phyloP scores from a whole-genome alignment of 805 yeast genomes.

The Starmerella riodocensis region DNA sequence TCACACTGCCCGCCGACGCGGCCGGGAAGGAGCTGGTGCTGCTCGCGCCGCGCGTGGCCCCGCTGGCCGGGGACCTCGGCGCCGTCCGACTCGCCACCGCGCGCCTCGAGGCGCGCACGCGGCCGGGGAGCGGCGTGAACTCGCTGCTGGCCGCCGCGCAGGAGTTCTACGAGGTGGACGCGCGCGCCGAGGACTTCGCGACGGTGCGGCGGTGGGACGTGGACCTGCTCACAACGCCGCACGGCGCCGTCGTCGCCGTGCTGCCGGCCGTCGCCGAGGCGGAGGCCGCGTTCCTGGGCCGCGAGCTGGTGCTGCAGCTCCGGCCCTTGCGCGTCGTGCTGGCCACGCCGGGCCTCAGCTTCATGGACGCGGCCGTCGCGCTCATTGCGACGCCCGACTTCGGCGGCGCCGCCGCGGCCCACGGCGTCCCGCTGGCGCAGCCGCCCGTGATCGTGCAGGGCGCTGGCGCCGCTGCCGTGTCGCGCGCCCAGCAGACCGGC shows the following conservation, averaged over 20 bases:
- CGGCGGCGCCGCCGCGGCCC: not conserved
- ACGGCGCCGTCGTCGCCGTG: conserved; percentile 1
- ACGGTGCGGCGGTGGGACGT: not conserved
- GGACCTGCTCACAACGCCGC: conserved; percentile 3
- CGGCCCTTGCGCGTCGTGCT: conserved; percentile 6
- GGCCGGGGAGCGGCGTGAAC: not conserved
- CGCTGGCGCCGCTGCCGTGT: conserved; percentile 24
- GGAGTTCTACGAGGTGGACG: conserved; percentile 12
- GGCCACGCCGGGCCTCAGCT: conserved; percentile 19
- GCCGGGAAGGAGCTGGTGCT: conserved; percentile 4
- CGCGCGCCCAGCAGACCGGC: conserved; percentile 19
- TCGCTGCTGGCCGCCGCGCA: not conserved
- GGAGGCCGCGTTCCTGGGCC: conserved; percentile 16
- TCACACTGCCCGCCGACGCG: not conserved
- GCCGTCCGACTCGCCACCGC: conserved; percentile 3
- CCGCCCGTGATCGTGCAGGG: conserved; percentile 27
- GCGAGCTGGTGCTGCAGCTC: conserved; percentile 5
- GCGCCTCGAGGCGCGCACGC: not conserved
- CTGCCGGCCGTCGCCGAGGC: conserved; percentile 14
- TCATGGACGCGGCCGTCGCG: conserved; percentile 11
- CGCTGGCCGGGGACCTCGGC: conserved; percentile 2
- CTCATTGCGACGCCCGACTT: conserved; percentile 3
- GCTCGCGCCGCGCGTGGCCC: conserved; percentile 10
- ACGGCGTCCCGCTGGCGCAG: conserved; percentile 13
- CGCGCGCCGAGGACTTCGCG: conserved; percentile 4